Conservation (phyloP, 2,329 filamentous ascomycete genomes). For the Xylariaceae sp. region DNA sequence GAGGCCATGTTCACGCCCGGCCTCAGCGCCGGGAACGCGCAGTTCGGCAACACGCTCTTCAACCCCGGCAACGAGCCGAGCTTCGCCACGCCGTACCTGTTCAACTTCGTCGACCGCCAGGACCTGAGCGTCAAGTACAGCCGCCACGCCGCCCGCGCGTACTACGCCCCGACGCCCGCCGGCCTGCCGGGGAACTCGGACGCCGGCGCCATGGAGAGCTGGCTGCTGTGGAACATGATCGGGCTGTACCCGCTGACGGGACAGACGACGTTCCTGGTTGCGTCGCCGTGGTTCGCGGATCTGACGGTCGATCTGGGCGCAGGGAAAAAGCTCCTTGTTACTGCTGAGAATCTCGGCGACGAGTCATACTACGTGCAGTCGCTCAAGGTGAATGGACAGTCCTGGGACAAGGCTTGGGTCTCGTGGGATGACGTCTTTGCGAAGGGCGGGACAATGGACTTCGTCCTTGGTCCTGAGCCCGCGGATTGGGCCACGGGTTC, state of each 20-base stretch:
- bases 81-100: slow-evolving; percentile 73
- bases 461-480: slow-evolving; percentile 63
- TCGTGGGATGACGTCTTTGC: slow-evolving; percentile 71
- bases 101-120: slow-evolving; percentile 70
- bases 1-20: slow-evolving; percentile 66
- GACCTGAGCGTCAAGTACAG: slow-evolving; percentile 65
- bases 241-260: slow-evolving; percentile 73
- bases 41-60: slow-evolving; percentile 64
- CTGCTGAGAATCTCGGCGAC: slow-evolving; percentile 56
- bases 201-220: slow-evolving; percentile 75
- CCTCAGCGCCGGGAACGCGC: slow-evolving; percentile 48
- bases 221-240: slow-evolving; percentile 73
- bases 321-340: slow-evolving; percentile 62
- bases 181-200: slow-evolving; percentile 76
- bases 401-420: slow-evolving; percentile 70
- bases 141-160: slow-evolving; percentile 63
- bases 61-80: slow-evolving; percentile 63
- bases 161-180: slow-evolving; percentile 60
- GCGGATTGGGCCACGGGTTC: slow-evolving; percentile 64
- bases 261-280: slow-evolving; percentile 71
- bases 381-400: slow-evolving; percentile 67
- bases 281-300: slow-evolving; percentile 67
- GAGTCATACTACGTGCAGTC: slow-evolving; percentile 68
- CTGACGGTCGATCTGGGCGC: slow-evolving; percentile 65
- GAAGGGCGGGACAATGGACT: slow-evolving; percentile 67